phyloP scores from a whole-genome alignment of 176 grass and related monocot species.

The Oropetium thomaeum region DNA sequence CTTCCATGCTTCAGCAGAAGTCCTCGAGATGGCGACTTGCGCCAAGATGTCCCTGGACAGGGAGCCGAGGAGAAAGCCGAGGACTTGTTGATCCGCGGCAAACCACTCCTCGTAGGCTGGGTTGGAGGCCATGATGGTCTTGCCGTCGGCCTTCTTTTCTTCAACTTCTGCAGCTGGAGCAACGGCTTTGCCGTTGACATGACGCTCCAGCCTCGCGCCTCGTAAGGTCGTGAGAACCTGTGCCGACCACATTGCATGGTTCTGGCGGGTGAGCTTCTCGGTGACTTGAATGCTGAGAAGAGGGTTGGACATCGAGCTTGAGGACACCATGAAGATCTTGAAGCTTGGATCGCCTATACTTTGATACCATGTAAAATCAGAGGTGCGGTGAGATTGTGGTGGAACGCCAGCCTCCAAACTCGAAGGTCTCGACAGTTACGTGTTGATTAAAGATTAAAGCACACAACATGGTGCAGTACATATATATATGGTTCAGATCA shows the following conservation, averaged over 20 bases:
- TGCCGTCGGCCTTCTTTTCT: neutral
- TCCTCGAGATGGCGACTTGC: fast-evolving
- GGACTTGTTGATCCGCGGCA: neutral
- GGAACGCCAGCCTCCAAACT: too few relatives aligned
- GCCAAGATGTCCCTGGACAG: neutral
- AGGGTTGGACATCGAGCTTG: neutral
- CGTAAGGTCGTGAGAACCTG: neutral
- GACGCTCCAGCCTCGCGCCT: neutral
- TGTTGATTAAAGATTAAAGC: too few relatives aligned
- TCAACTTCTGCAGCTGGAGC: neutral
- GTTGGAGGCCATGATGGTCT: fast-evolving
- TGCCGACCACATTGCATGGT: neutral
- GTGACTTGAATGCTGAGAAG: neutral
- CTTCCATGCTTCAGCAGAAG: neutral
- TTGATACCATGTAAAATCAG: too few relatives aligned
- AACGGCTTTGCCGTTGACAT: neutral
- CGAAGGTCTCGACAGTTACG: too few relatives aligned
- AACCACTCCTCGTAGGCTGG: neutral
- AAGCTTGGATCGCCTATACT: too few relatives aligned
- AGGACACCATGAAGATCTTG: neutral
- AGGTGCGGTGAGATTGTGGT: too few relatives aligned
- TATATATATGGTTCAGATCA: too few relatives aligned
- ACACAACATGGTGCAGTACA: too few relatives aligned
- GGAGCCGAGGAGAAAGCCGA: neutral
- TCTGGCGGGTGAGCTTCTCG: neutral